Conservation (phyloP, 2,329 filamentous ascomycete genomes). For the Graphium sp. region DNA sequence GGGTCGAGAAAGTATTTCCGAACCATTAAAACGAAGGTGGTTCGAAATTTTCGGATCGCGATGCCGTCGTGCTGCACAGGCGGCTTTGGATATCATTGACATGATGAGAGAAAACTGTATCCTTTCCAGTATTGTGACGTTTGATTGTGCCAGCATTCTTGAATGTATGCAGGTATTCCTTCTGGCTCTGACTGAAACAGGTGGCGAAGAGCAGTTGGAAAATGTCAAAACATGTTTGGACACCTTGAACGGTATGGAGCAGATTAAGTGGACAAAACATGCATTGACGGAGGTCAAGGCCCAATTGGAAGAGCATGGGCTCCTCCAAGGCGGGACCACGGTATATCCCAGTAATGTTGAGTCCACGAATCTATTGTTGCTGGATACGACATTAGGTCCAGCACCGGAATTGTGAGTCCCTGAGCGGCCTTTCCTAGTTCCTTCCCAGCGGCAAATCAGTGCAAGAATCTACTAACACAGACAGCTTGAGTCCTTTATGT, state of each 20-base stretch:
- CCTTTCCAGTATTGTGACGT: conserved; percentile 9
- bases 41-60: conserved; percentile 8
- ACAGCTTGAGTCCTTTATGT: no score
- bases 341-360: neutral
- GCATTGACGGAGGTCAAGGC: conserved; percentile 10
- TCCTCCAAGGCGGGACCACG: conserved; percentile 1
- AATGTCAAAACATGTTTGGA: conserved; percentile 7
- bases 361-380: conserved; percentile 1
- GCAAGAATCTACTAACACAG: no score
- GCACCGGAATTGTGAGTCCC: no score
- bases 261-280: conserved; percentile 10
- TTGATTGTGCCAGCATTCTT: conserved; percentile 9
- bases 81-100: conserved; percentile 7
- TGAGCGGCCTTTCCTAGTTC: no score
- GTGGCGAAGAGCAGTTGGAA: conserved; percentile 2
- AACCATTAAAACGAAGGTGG: conserved; percentile 7
- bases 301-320: conserved; percentile 4
- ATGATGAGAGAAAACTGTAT: conserved; percentile 8
- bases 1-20: conserved; percentile 2
- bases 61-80: conserved; percentile 9
- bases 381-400: no score
- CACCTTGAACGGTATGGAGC: conserved; percentile 11
- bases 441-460: no score
- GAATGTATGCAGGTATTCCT: conserved; percentile 11
- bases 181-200: conserved; percentile 7